phyloP scores from a whole-genome alignment of 1,284 basidiomycete species.

The Neonothopanus nambi region DNA sequence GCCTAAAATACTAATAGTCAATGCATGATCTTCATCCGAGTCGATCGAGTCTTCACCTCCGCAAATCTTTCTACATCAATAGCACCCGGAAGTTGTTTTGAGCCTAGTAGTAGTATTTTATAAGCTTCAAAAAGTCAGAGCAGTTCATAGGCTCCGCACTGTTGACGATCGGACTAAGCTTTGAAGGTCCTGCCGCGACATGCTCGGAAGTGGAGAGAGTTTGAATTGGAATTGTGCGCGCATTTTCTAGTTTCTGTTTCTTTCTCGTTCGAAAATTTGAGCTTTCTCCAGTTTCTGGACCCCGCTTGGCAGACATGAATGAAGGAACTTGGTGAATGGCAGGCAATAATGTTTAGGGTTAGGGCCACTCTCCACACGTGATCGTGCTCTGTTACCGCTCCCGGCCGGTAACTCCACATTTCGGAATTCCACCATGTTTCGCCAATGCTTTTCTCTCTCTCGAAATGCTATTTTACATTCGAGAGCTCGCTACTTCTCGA shows the following conservation, averaged over 20 bases:
- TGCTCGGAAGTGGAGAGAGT: conserved; percentile 22
- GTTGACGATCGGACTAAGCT: conserved; percentile 24
- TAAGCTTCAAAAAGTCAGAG: background rate
- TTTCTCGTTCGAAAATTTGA: conserved; percentile 59
- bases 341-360: background rate
- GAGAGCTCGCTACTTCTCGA: conserved; percentile 37
- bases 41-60: conserved; percentile 49
- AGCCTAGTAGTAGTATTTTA: conserved; percentile 35
- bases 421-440: conserved; percentile 40
- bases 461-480: conserved; percentile 24
- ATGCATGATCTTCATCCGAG: background rate
- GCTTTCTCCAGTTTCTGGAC: conserved; percentile 22
- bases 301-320: conserved; percentile 1
- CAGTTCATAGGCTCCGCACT: background rate
- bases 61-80: conserved; percentile 88
- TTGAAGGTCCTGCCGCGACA: conserved; percentile 44
- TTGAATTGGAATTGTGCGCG: conserved; percentile 72
- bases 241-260: conserved; percentile 61
- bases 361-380: background rate
- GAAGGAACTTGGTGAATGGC: too few species aligned
- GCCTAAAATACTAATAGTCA: conserved; percentile 56
- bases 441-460: conserved; percentile 30
- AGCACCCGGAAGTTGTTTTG: conserved; percentile 65
- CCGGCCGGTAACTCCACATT: conserved; percentile 5
- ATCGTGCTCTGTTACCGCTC: conserved; percentile 1